Evolutionary conservation across 1,139 yeast species (phyloP).

Genomic region (Zygoascus hellenicus): DNA sequence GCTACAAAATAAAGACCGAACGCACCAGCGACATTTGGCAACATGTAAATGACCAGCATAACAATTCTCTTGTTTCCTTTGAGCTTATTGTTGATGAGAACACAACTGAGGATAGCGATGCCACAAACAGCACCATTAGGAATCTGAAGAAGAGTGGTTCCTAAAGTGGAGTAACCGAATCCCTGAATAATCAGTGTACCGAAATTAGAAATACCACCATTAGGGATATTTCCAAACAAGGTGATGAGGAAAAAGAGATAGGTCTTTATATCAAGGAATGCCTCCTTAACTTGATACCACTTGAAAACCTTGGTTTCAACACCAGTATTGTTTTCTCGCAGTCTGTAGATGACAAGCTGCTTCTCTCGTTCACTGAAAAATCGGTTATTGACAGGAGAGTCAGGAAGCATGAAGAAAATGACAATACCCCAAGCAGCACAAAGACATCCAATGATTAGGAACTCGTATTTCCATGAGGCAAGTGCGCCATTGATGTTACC

Average conservation of each 20-base stretch:
- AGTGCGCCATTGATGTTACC: constrained; percentile 36
- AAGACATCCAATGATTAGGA: constrained; percentile 30
- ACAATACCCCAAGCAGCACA: constrained; percentile 44
- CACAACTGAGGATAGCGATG: constrained; percentile 20
- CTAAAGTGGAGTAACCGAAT: constrained; percentile 27
- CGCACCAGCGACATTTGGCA: constrained; percentile 27
- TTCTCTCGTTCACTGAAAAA: constrained; percentile 48
- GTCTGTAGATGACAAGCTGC: constrained; percentile 47
- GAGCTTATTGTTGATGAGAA: constrained; percentile 18
- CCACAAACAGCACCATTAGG: constrained; percentile 27
- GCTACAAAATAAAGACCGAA: constrained; percentile 25
- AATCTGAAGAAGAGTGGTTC: constrained; percentile 25
- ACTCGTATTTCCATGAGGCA: constrained; percentile 38
- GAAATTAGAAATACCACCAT: constrained; percentile 42
- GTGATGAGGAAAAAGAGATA: constrained; percentile 41
- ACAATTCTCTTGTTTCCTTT: constrained; percentile 18
- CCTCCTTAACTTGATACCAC: constrained; percentile 44
- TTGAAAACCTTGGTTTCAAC: constrained; percentile 50
- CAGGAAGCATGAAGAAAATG: constrained; percentile 45
- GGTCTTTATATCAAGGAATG: constrained; percentile 40
- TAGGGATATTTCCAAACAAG: constrained; percentile 41
- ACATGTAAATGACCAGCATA: constrained; percentile 18
- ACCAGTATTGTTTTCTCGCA: constrained; percentile 44
- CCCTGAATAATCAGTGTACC: constrained; percentile 27
- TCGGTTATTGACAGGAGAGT: constrained; percentile 50